A percentile compares a stretch with the other conserved stretches of the same genome.
Conservation (phyloP, 768 basidiomycete genomes). For the Coprinellus aureogranulatus region DNA sequence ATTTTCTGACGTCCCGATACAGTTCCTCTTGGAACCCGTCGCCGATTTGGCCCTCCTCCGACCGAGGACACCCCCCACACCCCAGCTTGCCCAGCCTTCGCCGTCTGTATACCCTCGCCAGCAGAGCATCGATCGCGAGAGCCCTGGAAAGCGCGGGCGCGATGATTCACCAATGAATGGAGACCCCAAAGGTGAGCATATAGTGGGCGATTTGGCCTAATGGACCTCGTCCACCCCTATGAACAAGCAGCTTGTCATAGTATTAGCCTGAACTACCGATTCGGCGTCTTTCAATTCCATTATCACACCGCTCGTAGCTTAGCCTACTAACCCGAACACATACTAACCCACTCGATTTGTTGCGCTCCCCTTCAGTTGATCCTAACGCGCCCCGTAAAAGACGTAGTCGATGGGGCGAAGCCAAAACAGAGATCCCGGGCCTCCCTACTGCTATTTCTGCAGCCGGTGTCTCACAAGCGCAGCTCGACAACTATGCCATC, state of each 20-base stretch:
- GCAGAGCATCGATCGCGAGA: slow-evolving; percentile 52
- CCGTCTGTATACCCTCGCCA: slow-evolving; percentile 81
- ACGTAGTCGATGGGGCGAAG: slow-evolving; percentile 97
- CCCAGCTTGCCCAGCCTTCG: slow-evolving; percentile 84
- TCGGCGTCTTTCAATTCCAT: slow-evolving; percentile 19
- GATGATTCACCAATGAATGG: slow-evolving; percentile 65
- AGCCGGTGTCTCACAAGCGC: slow-evolving; percentile 89
- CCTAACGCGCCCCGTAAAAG: slow-evolving; percentile 89
- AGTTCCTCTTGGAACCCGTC: slow-evolving; percentile 83
- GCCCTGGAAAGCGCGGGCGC: slow-evolving; percentile 57
- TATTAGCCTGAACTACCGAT: slow-evolving; percentile 14
- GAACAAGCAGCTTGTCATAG: background rate
- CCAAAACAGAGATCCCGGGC: slow-evolving; percentile 86
- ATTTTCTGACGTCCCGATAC: slow-evolving; percentile 15
- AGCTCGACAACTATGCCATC: slow-evolving; percentile 97
- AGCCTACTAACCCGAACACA: slow-evolving; percentile 40
- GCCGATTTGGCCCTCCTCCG: slow-evolving; percentile 88
- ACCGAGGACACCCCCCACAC: slow-evolving; percentile 77
- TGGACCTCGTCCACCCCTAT: background rate
- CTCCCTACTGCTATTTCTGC: slow-evolving; percentile 92
- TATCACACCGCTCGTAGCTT: slow-evolving; percentile 18
- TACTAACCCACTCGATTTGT: slow-evolving; percentile 57
- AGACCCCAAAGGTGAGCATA: slow-evolving; percentile 75
- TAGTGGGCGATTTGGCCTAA: background rate
- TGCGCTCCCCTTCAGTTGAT: slow-evolving; percentile 59